phyloP scores from a whole-genome alignment of 108 stramenopile species.

The Thalassiosira profunda region DNA sequence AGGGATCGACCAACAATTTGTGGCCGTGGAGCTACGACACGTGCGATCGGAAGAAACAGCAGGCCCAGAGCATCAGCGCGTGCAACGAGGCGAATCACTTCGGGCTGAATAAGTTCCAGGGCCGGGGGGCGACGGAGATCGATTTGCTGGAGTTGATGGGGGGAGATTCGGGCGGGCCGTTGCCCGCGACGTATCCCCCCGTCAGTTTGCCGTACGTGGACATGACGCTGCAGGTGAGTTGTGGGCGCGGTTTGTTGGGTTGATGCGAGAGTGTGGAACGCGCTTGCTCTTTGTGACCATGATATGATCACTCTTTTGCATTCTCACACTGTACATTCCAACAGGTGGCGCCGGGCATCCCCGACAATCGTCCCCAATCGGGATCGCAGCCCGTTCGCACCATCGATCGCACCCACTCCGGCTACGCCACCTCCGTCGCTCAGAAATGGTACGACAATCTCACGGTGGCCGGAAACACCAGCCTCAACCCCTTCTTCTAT shows the following conservation, averaged over 20 bases:
- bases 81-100: conserved; percentile 93
- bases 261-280: background rate
- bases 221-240: conserved; percentile 89
- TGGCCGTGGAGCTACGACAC: conserved; percentile 92
- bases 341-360: conserved; percentile 91
- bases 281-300: background rate
- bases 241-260: background rate
- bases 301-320: background rate
- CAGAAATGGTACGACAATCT: conserved; percentile 92
- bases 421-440: conserved; percentile 61
- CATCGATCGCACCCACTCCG: conserved; percentile 48
- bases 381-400: conserved; percentile 73
- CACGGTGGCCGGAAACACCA: conserved; percentile 77
- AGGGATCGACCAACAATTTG: conserved; percentile 83
- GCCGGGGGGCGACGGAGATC: conserved; percentile 97
- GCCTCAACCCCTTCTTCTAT: conserved; percentile 97
- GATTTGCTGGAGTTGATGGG: conserved; percentile 97
- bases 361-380: conserved; percentile 82
- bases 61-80: conserved; percentile 89
- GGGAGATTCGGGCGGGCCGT: conserved; percentile 68
- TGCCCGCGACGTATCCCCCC: conserved; percentile 70
- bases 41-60: conserved; percentile 91
- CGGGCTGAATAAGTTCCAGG: conserved; percentile 87
- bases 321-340: background rate
- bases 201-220: conserved; percentile 86